A percentile compares a stretch with the other conserved stretches of the same genome.
phyloP scores from a whole-genome alignment of 2,329 filamentous ascomycete genomes.

The Aspergillus novoparasiticus region DNA sequence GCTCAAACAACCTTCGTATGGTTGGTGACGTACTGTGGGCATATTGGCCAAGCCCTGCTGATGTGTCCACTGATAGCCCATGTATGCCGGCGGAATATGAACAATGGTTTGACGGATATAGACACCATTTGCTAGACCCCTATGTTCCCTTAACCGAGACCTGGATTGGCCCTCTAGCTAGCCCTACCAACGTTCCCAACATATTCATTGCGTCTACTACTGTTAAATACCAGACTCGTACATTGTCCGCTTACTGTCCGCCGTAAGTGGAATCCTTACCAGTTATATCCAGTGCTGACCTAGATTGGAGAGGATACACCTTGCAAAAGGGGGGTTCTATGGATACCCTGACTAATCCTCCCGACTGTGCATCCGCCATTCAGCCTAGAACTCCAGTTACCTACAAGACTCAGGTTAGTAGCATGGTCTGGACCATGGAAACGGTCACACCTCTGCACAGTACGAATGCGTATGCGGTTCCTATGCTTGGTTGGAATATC shows the following conservation, averaged over 20 bases:
- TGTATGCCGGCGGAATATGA: background rate
- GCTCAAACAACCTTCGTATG: background rate
- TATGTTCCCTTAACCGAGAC: no score
- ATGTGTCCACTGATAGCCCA: no score
- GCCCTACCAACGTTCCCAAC: background rate
- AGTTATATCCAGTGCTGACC: background rate
- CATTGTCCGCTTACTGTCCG: background rate
- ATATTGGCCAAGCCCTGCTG: no score
- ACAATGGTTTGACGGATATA: background rate
- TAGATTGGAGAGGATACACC: background rate
- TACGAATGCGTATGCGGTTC: background rate
- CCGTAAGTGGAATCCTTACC: background rate
- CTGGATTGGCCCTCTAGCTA: background rate
- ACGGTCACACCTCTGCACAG: background rate
- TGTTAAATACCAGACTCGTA: background rate
- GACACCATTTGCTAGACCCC: no score
- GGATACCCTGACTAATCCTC: no score
- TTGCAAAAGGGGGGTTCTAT: no score
- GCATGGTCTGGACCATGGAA: background rate
- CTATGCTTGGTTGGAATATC: background rate
- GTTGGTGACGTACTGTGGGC: rapidly evolving
- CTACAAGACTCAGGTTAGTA: background rate
- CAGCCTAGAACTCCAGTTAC: background rate
- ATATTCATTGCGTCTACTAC: background rate
- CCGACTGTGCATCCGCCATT: background rate